Percentiles rank a stretch among this genome's conserved stretches.
Evolutionary conservation across 768 basidiomycete species (phyloP).

Genomic region (Pholiota molesta): DNA sequence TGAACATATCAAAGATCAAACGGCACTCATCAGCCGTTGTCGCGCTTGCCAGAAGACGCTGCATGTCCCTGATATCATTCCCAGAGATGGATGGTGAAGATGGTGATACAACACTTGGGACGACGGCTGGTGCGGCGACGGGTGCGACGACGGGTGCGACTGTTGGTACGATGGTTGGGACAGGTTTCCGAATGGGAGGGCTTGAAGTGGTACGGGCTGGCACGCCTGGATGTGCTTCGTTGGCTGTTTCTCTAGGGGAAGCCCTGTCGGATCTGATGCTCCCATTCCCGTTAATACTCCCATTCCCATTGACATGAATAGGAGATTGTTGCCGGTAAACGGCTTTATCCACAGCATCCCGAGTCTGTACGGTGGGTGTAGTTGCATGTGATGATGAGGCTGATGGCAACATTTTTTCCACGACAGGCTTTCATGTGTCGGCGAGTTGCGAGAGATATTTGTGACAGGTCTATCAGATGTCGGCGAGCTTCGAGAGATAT

Average conservation of each 20-base stretch:
- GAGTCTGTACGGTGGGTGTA: constrained; percentile 10
- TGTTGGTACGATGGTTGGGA: constrained; percentile 20
- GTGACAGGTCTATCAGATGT: constrained; percentile 14
- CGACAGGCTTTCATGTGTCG: constrained; percentile 14
- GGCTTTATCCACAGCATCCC: not conserved
- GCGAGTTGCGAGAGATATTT: constrained; percentile 15
- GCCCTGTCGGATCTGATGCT: constrained; percentile 10
- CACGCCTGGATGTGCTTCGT: constrained; percentile 20
- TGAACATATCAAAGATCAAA: constrained; percentile 80
- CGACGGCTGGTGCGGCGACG: not conserved
- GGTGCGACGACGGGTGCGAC: not conserved
- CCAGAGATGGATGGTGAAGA: constrained; percentile 29
- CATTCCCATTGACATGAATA: constrained; percentile 21
- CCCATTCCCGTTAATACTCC: constrained; percentile 18
- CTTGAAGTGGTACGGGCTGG: constrained; percentile 23
- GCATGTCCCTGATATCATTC: constrained; percentile 64
- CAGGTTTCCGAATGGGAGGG: constrained; percentile 25
- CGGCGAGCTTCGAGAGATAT: constrained; percentile 17
- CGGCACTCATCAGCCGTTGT: constrained; percentile 84
- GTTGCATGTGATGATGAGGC: constrained; percentile 20
- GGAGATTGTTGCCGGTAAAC: constrained; percentile 12
- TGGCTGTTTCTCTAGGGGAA: constrained; percentile 14
- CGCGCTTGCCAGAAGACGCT: constrained; percentile 65
- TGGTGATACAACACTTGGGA: not conserved
- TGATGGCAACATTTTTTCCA: constrained; percentile 13